Evolutionary conservation across 2,329 filamentous ascomycete genomes (phyloP), one percentile per base, ranked within the genome.

Genomic region (Drechmeria coniospora): DNA sequence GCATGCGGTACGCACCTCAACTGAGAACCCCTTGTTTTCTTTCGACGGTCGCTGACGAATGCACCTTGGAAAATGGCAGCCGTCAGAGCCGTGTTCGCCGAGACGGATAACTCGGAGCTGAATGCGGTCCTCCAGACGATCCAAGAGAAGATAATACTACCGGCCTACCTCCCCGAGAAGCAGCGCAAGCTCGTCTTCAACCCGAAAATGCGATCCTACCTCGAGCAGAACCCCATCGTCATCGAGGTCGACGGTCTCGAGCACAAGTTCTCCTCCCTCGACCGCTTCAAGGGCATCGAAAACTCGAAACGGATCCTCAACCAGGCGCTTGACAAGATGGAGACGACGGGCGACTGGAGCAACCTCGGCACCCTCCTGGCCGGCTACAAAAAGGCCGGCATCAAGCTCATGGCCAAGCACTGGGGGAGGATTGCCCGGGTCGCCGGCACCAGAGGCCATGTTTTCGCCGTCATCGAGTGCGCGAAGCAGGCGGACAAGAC

Each of bases 81-180:
- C 25, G 38, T 55, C 30, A 44, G 43, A 28, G 45, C 46, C 34
- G 47, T 63, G 31, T 74, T 74, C 43, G 45, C 53, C 6, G 53
- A 58, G 28, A 63, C 67, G 4, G 65, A 65, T 10, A 63, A 64
- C 23, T 36, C 56, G 14, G 54, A 68, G 30, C 61, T 79, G 33
- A 63, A 75, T 45, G 32, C 46, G 9, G 42, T 62, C 18, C 63
- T 79, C 34, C 45, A 50, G 22, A 49, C 42, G 14, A 61, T 78
- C 43, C 68, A 73, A 36, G 51, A 61, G 25, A 65, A 65, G 38
- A 61, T 74, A 46, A 65, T 79, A 45, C 51, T 79, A 23, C 73
- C 73, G n/a, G 51, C 60, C 18, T 66, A 72, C 44, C 65, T 80
- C 16, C 57, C 62, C 14, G 32, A 45, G 16, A 49, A 53, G 27